These are phyloP conservation scores for Xylaria sp. DNA, from an alignment of 2,329 filamentous ascomycete genomes.

Conservation along the genomic window DNA sequence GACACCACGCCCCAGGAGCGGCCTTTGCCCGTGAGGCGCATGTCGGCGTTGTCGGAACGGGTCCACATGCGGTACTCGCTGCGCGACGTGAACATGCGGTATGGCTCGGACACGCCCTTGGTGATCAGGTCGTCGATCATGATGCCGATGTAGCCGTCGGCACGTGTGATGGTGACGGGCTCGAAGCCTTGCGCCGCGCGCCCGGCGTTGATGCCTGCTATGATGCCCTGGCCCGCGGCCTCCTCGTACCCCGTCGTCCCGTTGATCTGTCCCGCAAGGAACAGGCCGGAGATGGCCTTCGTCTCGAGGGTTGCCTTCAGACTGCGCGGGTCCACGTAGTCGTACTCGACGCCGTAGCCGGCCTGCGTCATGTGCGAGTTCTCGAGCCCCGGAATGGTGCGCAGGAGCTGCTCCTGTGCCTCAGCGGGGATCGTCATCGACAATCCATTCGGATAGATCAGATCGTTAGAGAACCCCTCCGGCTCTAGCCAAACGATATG, in stretches of 20 bases:
- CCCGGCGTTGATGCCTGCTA: slow-evolving; percentile 95
- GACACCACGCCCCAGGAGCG: slow-evolving; percentile 80
- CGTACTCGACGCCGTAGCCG: slow-evolving; percentile 97
- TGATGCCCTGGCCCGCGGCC: slow-evolving; percentile 90
- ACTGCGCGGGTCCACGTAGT: slow-evolving; percentile 94
- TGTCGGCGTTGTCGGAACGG: slow-evolving; percentile 93
- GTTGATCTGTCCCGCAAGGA: slow-evolving; percentile 96
- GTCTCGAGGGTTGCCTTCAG: slow-evolving; percentile 92
- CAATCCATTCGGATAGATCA: slow-evolving; percentile 96
- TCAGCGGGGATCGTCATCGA: slow-evolving; percentile 96
- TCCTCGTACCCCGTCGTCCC: slow-evolving; percentile 99
- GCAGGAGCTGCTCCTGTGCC: slow-evolving; percentile 85
- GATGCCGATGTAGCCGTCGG: slow-evolving; percentile 96
- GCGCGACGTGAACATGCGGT: slow-evolving; percentile 97
- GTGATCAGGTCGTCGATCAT: slow-evolving; percentile 99
- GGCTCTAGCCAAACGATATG: slow-evolving; percentile 98
- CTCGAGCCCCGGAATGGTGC: slow-evolving; percentile 88
- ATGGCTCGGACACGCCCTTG: slow-evolving; percentile 96
- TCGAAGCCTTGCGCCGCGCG: slow-evolving; percentile 75
- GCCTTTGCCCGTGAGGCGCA: slow-evolving; percentile 83
- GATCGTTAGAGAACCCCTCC: slow-evolving; percentile 88
- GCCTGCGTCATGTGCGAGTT: slow-evolving; percentile 92
- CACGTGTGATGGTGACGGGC: slow-evolving; percentile 76
- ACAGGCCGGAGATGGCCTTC: slow-evolving; percentile 88
- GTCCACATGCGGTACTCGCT: slow-evolving; percentile 96